These are phyloP conservation scores for Cenchrus purpureus DNA, from an alignment of 176 grass and related monocot genomes.

Conservation along the genomic window DNA sequence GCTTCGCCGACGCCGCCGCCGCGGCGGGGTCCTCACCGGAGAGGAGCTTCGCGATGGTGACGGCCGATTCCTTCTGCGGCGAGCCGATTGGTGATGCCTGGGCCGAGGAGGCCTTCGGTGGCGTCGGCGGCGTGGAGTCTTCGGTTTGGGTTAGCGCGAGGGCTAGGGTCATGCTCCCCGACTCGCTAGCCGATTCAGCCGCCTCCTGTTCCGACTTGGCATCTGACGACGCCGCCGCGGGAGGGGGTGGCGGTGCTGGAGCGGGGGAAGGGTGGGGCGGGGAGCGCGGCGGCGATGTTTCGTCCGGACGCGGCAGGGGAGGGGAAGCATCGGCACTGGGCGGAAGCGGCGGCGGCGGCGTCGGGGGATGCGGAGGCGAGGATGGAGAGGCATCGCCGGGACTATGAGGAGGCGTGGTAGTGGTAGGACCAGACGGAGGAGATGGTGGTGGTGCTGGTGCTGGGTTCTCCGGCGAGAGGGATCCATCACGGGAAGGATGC, in stretches of 20 bases:
- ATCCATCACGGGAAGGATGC: not conserved
- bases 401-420: conserved; percentile 18
- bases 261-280: not conserved
- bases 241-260: not conserved
- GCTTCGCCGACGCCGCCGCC: conserved; percentile 37
- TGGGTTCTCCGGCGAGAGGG: conserved; percentile 36
- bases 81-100: conserved; percentile 34
- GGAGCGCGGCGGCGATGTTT: conserved; percentile 14
- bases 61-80: conserved; percentile 54
- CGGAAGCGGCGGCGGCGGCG: conserved; percentile 17
- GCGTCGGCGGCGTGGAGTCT: not conserved
- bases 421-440: not conserved
- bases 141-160: conserved; percentile 41
- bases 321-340: conserved; percentile 1
- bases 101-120: conserved; percentile 4
- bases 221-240: conserved; percentile 20
- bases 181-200: conserved; percentile 40
- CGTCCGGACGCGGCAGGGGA: conserved; percentile 21
- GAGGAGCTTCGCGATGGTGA: conserved; percentile 67
- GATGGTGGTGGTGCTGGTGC: not conserved
- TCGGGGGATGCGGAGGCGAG: conserved; percentile 22
- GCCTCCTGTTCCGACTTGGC: conserved; percentile 29
- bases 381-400: conserved; percentile 28
- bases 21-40: conserved; percentile 40
- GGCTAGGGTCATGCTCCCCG: conserved; percentile 44